Percentiles rank a stretch among this genome's conserved stretches.
Conservation (phyloP, 495 filamentous ascomycete species). For the Penicillium arizonense region DNA sequence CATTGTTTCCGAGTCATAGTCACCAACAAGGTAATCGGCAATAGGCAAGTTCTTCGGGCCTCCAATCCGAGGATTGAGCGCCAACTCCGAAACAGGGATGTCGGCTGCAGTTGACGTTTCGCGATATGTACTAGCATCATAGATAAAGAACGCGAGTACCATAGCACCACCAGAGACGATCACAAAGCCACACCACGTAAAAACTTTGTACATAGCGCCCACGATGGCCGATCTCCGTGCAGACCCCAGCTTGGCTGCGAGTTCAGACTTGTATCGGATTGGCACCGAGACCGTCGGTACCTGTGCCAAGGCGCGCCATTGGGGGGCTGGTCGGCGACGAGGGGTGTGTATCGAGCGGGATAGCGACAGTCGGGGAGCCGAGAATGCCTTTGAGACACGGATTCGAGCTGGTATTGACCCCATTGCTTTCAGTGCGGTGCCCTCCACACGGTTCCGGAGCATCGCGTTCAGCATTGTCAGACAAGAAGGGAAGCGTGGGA, state of each 20-base stretch:
- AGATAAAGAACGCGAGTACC: conserved; percentile 85
- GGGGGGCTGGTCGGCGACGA: conserved; percentile 21
- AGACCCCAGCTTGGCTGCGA: conserved; percentile 9
- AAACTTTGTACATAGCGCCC: conserved; percentile 40
- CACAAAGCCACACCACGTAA: conserved; percentile 59
- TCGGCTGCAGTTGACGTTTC: conserved; percentile 63
- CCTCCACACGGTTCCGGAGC: conserved; percentile 37
- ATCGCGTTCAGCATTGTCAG: conserved; percentile 36
- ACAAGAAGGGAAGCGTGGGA: conserved; percentile 7
- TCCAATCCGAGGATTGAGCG: conserved; percentile 76
- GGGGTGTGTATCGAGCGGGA: conserved; percentile 23
- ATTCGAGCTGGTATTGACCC: conserved; percentile 24
- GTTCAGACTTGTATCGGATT: conserved; percentile 32
- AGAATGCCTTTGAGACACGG: conserved; percentile 12
- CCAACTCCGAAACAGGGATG: conserved; percentile 77
- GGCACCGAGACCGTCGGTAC: conserved; percentile 7
- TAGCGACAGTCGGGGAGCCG: conserved; percentile 9
- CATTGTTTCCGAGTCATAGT: conserved; percentile 73
- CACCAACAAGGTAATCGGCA: conserved; percentile 79
- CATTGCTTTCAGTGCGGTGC: conserved; percentile 32
- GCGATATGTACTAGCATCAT: conserved; percentile 89
- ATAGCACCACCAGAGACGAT: conserved; percentile 50
- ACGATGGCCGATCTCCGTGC: conserved; percentile 12
- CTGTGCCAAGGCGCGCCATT: conserved; percentile 26
- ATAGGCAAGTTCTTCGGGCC: conserved; percentile 97